phyloP scores from a whole-genome alignment of 441 rosid species.

The Erodium texanum region DNA sequence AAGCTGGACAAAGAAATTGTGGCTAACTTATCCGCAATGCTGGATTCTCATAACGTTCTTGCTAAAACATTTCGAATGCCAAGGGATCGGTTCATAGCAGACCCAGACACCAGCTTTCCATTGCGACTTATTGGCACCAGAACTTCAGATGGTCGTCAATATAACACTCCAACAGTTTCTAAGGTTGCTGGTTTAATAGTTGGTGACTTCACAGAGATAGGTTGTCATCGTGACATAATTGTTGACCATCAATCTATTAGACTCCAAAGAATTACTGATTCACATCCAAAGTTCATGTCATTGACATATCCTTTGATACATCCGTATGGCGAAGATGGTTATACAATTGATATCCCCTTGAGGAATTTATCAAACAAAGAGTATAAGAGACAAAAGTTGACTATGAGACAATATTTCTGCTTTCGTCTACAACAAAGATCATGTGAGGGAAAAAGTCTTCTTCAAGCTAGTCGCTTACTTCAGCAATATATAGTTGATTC shows the following conservation, averaged over 20 bases:
- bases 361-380: background rate
- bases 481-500: conserved; percentile 15
- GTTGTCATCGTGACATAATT: background rate
- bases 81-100: background rate
- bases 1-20: background rate
- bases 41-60: background rate
- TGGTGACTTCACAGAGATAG: background rate
- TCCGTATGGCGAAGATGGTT: conserved; percentile 1
- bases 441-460: background rate
- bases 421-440: background rate
- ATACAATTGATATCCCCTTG: background rate
- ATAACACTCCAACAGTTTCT: background rate
- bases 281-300: conserved; percentile 1
- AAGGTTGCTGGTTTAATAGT: background rate
- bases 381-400: background rate
- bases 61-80: background rate
- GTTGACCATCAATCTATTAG: background rate
- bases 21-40: background rate
- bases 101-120: background rate
- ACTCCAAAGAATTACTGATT: background rate
- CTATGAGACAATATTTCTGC: no score
- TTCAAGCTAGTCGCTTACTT: background rate
- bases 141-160: background rate
- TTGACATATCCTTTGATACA: conserved; percentile 3
- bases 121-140: background rate